Base-by-base conservation (phyloP, 805 yeast species). In the Cyberlindnera veronae region DNA sequence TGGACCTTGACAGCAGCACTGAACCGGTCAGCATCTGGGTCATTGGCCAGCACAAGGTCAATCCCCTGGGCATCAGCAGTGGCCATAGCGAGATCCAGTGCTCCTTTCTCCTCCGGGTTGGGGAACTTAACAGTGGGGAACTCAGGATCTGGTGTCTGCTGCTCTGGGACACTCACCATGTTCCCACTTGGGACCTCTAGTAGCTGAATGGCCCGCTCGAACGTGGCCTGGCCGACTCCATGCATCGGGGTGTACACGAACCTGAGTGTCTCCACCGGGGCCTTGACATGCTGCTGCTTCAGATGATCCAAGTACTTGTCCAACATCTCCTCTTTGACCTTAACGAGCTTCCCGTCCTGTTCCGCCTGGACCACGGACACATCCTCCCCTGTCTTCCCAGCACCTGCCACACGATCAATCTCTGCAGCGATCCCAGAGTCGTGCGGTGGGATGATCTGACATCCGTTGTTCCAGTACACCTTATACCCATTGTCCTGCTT, bases 21-120 rank as follows among this genome's bases (percentile, higher is more conserved):
- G 56, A 91, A 91, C 44, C 99, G 69, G 60, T 91, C 99, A 0
- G 98, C 99, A 62, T 91, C 99, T 0, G 99, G 99, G 57, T 91
- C 99, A 60, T 84, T 91, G 1, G 96, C 96, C 3, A 91, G 53
- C 2, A 91, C 91, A 22, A 88, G 58, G 3, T 64, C 57, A 18
- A 73, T 60, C 2, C 63, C 58, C 1, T 48, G 38, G 6, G 53
- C 51, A 29, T 84, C 79, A 0, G 96, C 97, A 3, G 63, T 58
- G 9, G 57, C 37, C 15, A 81, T 80, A 0, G 95, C 91, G 38
- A 82, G 56, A 49, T 79, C 83, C 40, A 93, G 67, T 0, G 98
- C 98, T 3, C 96, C 96, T 47, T 79, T 77, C 55, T 91, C 99
- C 61, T 91, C 99, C 0, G 99, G 99, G 55, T 91, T 91, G 5